Conservation (phyloP, 352 stramenopile genomes). For the Phytophthora niederhauseri region DNA sequence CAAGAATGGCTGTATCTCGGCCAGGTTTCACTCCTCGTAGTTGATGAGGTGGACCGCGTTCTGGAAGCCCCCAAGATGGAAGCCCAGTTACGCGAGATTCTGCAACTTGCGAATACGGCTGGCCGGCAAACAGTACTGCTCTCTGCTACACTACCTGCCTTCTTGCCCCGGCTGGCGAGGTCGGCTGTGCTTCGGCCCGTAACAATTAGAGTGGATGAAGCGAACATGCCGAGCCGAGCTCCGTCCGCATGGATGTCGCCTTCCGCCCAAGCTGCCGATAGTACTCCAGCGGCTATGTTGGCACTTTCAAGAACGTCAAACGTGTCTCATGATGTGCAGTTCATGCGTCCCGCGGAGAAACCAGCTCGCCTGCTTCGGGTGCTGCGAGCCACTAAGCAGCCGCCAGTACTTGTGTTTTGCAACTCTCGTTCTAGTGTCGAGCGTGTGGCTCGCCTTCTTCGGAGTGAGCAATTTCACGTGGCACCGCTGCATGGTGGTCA, state of each 20-base stretch:
- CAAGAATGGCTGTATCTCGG: conserved; percentile 31
- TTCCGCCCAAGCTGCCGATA: not conserved
- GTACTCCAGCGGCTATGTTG: conserved; percentile 6
- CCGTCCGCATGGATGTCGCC: not conserved
- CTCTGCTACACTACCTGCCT: conserved; percentile 93
- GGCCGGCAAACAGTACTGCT: conserved; percentile 92
- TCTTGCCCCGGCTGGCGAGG: conserved; percentile 92
- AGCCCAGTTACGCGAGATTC: conserved; percentile 94
- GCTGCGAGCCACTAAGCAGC: conserved; percentile 77
- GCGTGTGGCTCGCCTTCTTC: conserved; percentile 91
- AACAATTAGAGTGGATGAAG: conserved; percentile 88
- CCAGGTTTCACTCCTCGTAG: conserved; percentile 60
- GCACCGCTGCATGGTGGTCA: conserved; percentile 95
- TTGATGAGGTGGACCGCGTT: conserved; percentile 98
- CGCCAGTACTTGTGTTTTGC: conserved; percentile 97
- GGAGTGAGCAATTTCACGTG: conserved; percentile 95
- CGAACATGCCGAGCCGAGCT: conserved; percentile 19
- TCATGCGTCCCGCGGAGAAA: conserved; percentile 58
- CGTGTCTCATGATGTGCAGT: conserved; percentile 92
- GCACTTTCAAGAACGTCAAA: conserved; percentile 30
- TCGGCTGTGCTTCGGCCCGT: conserved; percentile 94
- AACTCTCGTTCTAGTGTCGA: conserved; percentile 96
- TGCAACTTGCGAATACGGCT: conserved; percentile 74
- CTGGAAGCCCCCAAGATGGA: conserved; percentile 92
- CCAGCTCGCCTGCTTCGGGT: conserved; percentile 46